Conservation (phyloP, 306 rosid genomes). For the Herpetospermum pedunculosum region DNA sequence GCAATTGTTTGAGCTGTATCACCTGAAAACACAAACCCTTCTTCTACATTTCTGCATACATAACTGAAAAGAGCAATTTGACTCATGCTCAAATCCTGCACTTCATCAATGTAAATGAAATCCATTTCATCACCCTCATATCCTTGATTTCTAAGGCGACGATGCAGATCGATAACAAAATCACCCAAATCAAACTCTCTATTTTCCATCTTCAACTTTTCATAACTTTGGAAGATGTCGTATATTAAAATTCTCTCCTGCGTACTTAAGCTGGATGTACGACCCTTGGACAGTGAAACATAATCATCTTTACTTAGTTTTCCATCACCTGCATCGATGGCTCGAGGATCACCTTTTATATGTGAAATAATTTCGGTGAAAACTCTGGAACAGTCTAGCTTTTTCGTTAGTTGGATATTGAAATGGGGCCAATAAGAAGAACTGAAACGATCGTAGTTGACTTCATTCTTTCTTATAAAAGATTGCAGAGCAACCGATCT, state of each 20-base stretch:
- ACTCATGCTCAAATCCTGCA: conserved; percentile 71
- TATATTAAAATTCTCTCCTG: conserved; percentile 47
- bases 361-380: conserved; percentile 62
- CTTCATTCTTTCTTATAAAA: conserved; percentile 48
- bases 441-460: conserved; percentile 50
- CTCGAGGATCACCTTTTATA: conserved; percentile 49
- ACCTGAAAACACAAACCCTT: conserved; percentile 76
- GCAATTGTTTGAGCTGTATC: conserved; percentile 84
- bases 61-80: conserved; percentile 63
- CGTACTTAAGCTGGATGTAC: conserved; percentile 31
- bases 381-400: conserved; percentile 48
- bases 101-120: conserved; percentile 70
- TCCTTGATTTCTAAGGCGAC: conserved; percentile 25
- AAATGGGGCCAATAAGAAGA: conserved; percentile 63
- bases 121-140: conserved; percentile 43
- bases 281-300: conserved; percentile 25
- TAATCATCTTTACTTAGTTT: conserved; percentile 41
- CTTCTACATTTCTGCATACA: conserved; percentile 61
- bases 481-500: conserved; percentile 41
- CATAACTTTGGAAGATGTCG: conserved; percentile 46
- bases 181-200: conserved; percentile 71
- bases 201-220: conserved; percentile 44
- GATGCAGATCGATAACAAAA: conserved; percentile 55
- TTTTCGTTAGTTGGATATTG: conserved; percentile 36
- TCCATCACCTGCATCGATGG: conserved; percentile 24